Percentiles rank a stretch among this genome's conserved stretches.
Evolutionary conservation across 163 green algal genomes (phyloP).

Genomic region (Chlorella variabilis): DNA sequence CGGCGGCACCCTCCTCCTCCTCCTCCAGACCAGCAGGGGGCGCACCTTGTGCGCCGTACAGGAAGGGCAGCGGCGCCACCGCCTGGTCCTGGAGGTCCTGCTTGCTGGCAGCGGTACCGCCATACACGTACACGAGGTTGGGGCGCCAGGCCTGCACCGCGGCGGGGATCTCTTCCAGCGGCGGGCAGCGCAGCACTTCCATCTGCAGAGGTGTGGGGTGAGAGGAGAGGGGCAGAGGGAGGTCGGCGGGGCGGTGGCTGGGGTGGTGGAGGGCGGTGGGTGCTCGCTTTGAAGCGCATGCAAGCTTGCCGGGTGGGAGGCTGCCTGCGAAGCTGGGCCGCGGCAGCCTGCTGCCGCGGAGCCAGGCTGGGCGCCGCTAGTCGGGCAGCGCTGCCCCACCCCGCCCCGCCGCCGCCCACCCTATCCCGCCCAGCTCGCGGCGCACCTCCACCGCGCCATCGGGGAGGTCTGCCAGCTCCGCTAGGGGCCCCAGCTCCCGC

Average conservation of each 20-base stretch:
- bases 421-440: not conserved
- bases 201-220: slow-evolving; percentile 51
- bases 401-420: too few species aligned
- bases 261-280: not conserved
- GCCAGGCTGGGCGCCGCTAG: too few species aligned
- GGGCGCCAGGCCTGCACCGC: slow-evolving; percentile 52
- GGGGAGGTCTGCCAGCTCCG: slow-evolving; percentile 21
- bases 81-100: not conserved
- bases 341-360: too few species aligned
- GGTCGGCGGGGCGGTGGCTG: not conserved
- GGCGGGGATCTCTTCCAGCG: slow-evolving; percentile 55
- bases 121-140: slow-evolving; percentile 67
- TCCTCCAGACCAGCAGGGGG: not conserved
- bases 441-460: not conserved
- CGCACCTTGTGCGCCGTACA: not conserved
- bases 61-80: not conserved
- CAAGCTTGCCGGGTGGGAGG: too few species aligned
- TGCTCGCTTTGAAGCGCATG: too few species aligned
- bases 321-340: too few species aligned
- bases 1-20: not conserved
- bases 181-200: slow-evolving; percentile 53
- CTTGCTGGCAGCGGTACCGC: not conserved
- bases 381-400: too few species aligned
- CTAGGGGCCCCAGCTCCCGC: slow-evolving; percentile 8
- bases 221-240: not conserved